Base-by-base conservation (phyloP, 768 basidiomycete species). In the Naganishia onofrii region DNA sequence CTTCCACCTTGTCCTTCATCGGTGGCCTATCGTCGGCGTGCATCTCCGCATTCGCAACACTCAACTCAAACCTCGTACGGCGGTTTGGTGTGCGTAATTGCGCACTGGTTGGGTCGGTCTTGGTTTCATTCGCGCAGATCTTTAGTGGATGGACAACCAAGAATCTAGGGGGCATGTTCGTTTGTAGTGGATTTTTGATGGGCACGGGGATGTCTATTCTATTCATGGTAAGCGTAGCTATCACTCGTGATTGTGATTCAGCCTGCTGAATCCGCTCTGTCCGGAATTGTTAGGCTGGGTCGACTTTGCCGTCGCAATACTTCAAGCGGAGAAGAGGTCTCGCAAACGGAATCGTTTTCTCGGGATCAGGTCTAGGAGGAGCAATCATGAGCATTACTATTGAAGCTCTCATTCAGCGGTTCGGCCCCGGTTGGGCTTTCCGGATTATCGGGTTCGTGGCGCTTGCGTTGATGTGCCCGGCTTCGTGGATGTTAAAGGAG, bases 301-400 rank as follows among this genome's bases (percentile, higher is more conserved):
- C 34, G 4, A 70, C 72, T 9, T 63, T 76, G 0, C 74, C 74
- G 0, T 56, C 52, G 15, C 70, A 68, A 36, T 76, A 75, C 60
- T 76, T 74, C 56, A 60, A 44, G 1, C 66, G 52, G 3, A 38
- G 63, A n/a, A 56, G 77, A 15, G 75, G 75, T 26, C 26, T 76
- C 8, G 77, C 77, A 26, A 74, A 70, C 3, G 78, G 77, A 4
- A 36, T 79, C 55, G 75, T 78, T 17, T 76, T 72, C 48, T 70
- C 77, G 0, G 75, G 74, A 1, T 74, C 71, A 0, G 78, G 78
- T 0, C 21, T 76, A 4, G 77, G 78, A 1, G 74, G 74, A 8
- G 77, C 74, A 0, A 66, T 74, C 32, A 52, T 77, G 28, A 66
- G 71, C 17, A 58, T 77, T 29, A 48, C 67, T 10, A 36, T 71